phyloP scores from a whole-genome alignment of 2,329 filamentous ascomycete genomes.

The Thermoascus crustaceus region DNA sequence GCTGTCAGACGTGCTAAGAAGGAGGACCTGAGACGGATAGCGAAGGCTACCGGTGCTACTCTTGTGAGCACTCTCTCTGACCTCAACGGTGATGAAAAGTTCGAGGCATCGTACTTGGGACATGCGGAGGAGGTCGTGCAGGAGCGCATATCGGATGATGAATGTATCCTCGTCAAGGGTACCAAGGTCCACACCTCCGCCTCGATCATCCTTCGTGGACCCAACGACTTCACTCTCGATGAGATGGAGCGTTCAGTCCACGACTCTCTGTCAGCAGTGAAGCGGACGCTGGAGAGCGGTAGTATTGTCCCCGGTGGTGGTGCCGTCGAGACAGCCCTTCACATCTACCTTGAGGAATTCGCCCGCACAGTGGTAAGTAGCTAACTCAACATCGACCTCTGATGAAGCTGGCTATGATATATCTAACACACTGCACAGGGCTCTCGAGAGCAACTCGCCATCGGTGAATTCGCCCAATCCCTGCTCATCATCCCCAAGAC shows the following conservation, averaged over 20 bases:
- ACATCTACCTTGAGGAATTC: slow-evolving; percentile 98
- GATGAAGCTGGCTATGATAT: too few relatives aligned
- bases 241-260: slow-evolving; percentile 99
- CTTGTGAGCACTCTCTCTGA: slow-evolving; percentile 90
- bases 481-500: slow-evolving; percentile 95
- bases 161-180: slow-evolving; percentile 94
- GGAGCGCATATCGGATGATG: slow-evolving; percentile 96
- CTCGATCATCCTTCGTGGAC: slow-evolving; percentile 88
- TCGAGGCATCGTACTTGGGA: slow-evolving; percentile 82
- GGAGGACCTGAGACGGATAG: slow-evolving; percentile 92
- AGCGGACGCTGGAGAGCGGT: slow-evolving; percentile 92
- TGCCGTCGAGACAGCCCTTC: slow-evolving; percentile 94
- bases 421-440: slow-evolving; percentile 49
- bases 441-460: slow-evolving; percentile 93
- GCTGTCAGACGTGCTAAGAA: slow-evolving; percentile 96
- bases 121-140: slow-evolving; percentile 94
- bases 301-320: slow-evolving; percentile 94
- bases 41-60: slow-evolving; percentile 89
- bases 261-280: slow-evolving; percentile 92
- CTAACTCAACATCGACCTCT: too few relatives aligned
- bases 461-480: slow-evolving; percentile 92
- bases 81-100: slow-evolving; percentile 94
- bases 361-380: slow-evolving; percentile 76
- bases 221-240: slow-evolving; percentile 93
- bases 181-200: slow-evolving; percentile 91